phyloP scores from a whole-genome alignment of 2,329 filamentous ascomycete genomes.

The Aspergillus pseudoterreus region DNA sequence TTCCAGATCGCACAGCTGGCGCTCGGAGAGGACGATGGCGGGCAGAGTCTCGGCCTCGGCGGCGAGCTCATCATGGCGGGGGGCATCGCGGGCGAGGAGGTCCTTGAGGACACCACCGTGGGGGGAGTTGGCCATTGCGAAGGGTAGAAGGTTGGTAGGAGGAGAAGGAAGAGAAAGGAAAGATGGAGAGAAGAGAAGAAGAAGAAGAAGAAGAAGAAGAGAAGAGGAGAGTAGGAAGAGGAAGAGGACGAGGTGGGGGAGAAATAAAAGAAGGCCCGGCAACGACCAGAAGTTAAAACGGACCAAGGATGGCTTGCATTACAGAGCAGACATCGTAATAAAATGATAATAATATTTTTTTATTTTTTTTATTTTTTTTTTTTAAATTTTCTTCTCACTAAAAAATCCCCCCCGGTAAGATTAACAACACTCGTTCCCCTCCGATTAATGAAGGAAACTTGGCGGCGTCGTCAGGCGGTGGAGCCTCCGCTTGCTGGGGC shows the following conservation, averaged over 20 bases:
- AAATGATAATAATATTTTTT: too few species aligned
- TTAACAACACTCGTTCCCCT: background rate
- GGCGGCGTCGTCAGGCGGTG: slow-evolving; percentile 12
- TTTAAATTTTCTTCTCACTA: background rate
- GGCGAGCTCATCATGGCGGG: slow-evolving; percentile 72
- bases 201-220: slow-evolving; percentile 7
- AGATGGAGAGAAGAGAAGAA: slow-evolving; percentile 5
- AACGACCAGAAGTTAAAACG: slow-evolving; percentile 3
- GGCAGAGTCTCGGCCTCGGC: slow-evolving; percentile 84
- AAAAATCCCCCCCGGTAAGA: background rate
- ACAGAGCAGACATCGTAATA: too few species aligned
- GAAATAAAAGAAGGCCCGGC: slow-evolving; percentile 1
- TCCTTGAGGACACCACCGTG: slow-evolving; percentile 97
- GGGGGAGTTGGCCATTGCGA: slow-evolving; percentile 54
- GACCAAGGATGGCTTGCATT: slow-evolving; percentile 4
- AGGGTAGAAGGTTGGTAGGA: slow-evolving; percentile 8
- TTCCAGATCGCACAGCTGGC: slow-evolving; percentile 96
- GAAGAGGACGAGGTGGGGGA: background rate
- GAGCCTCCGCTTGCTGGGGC: slow-evolving; percentile 5
- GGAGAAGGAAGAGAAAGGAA: slow-evolving; percentile 4
- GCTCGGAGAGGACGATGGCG: slow-evolving; percentile 79
- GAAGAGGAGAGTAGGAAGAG: background rate
- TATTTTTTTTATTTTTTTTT: too few species aligned
- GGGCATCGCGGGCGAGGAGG: slow-evolving; percentile 87
- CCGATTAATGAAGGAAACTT: background rate